These are phyloP conservation scores for Gracilaria domingensis DNA, from an alignment of 23 red algal species.

Conservation along the genomic window DNA sequence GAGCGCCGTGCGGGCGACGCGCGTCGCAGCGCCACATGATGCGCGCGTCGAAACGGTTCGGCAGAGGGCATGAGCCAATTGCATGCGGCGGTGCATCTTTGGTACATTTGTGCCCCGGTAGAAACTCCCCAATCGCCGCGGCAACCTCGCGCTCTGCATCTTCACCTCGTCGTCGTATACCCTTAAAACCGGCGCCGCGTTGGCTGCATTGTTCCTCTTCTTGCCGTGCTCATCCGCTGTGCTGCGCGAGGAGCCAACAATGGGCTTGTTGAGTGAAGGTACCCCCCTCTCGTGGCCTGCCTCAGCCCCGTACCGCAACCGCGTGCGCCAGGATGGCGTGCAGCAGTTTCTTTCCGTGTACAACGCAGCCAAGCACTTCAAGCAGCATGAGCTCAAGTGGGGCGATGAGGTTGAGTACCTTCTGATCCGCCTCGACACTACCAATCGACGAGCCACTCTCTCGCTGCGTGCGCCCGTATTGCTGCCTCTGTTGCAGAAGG, in stretches of 20 bases:
- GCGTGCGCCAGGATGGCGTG: constrained; percentile 81
- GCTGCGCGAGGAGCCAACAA: not conserved
- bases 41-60: not conserved
- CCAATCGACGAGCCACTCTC: constrained; percentile 48
- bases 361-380: constrained; percentile 48
- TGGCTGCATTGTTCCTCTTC: too few relatives aligned
- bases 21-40: not conserved
- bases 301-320: constrained; percentile 49
- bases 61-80: not conserved
- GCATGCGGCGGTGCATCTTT: not conserved
- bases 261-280: constrained; percentile 66
- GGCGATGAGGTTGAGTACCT: constrained; percentile 99
- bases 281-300: constrained; percentile 85
- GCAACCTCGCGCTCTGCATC: too few relatives aligned
- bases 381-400: constrained; percentile 86
- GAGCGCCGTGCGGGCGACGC: not conserved
- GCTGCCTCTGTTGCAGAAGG: constrained; percentile 74
- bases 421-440: constrained; percentile 53
- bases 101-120: constrained; percentile 3
- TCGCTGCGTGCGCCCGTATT: constrained; percentile 86
- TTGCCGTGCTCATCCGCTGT: not conserved
- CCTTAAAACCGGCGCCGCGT: too few relatives aligned
- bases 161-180: too few relatives aligned
- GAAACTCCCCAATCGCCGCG: not conserved
- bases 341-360: constrained; percentile 92